A percentile compares a stretch with the other conserved stretches of the same genome.
These are phyloP conservation scores for Aspergillus aculeatinus DNA, from an alignment of 2,329 filamentous ascomycete species.

Conservation along the genomic window DNA sequence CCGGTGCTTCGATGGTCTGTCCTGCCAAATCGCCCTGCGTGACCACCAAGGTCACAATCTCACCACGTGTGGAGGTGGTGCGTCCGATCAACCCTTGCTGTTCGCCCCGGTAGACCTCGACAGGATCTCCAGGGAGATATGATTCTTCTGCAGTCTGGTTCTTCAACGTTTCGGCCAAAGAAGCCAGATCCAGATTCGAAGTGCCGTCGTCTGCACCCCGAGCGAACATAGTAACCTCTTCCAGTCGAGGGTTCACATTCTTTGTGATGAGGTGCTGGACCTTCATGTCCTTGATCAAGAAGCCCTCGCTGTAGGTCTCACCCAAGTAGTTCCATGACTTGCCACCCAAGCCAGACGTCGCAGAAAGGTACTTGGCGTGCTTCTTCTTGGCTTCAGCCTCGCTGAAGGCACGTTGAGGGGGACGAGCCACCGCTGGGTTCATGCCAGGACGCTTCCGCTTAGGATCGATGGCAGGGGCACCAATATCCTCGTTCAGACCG, in stretches of 20 bases:
- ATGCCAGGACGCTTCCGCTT: constrained; percentile 75
- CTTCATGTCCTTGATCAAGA: constrained; percentile 90
- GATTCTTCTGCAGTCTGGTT: constrained; percentile 76
- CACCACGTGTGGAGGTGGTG: constrained; percentile 79
- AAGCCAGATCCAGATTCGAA: constrained; percentile 88
- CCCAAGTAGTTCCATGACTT: constrained; percentile 82
- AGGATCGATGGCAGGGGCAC: constrained; percentile 53
- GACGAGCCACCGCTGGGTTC: constrained; percentile 61
- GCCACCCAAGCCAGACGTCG: constrained; percentile 53
- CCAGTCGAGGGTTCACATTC: constrained; percentile 87
- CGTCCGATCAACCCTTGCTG: constrained; percentile 88
- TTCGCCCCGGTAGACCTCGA: constrained; percentile 94
- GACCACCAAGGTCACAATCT: constrained; percentile 87
- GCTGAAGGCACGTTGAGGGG: constrained; percentile 87
- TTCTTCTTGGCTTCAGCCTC: constrained; percentile 89
- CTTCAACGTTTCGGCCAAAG: constrained; percentile 85
- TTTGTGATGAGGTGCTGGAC: constrained; percentile 81
- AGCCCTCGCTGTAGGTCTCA: constrained; percentile 89
- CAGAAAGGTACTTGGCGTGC: constrained; percentile 63
- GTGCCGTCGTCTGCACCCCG: constrained; percentile 86
- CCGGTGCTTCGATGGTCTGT: constrained; percentile 86
- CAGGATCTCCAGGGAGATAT: constrained; percentile 90
- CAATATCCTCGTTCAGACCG: constrained; percentile 76
- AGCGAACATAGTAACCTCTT: constrained; percentile 94
- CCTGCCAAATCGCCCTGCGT: constrained; percentile 78